These are phyloP conservation scores for Takakia lepidozioides DNA, from an alignment of 225 moss, liverwort and hornwort species.

Conservation along the genomic window DNA sequence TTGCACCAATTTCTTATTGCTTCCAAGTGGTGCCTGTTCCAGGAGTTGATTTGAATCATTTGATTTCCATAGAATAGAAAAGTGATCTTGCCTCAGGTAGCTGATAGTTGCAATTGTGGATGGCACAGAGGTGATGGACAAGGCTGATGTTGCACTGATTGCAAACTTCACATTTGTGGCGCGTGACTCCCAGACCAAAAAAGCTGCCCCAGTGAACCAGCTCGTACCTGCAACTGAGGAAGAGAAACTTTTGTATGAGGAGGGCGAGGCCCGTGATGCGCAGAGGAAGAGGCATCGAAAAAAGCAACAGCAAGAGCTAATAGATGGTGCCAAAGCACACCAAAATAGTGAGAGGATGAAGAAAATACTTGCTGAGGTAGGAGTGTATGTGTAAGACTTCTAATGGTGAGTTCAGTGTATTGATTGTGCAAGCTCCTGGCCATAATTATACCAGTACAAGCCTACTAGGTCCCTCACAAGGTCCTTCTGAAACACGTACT, in stretches of 20 bases:
- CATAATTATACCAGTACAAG: no score
- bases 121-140: slow-evolving; percentile 16
- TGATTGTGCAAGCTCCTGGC: no score
- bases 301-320: slow-evolving; percentile 23
- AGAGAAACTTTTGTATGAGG: slow-evolving; percentile 49
- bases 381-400: slow-evolving; percentile 9
- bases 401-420: no score
- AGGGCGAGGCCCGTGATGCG: slow-evolving; percentile 56
- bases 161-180: slow-evolving; percentile 98
- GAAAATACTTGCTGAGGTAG: slow-evolving; percentile 55
- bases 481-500: no score
- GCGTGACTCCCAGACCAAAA: slow-evolving; percentile 63
- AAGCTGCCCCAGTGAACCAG: slow-evolving; percentile 66
- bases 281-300: slow-evolving; percentile 32
- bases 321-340: slow-evolving; percentile 36
- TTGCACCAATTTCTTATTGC: no score
- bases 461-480: no score
- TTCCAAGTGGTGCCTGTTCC: no score
- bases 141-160: slow-evolving; percentile 50
- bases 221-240: slow-evolving; percentile 52
- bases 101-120: not conserved
- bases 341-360: slow-evolving; percentile 43
- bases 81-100: no score
- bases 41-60: no score
- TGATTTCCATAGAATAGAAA: no score